phyloP scores from a whole-genome alignment of 2,329 filamentous ascomycete genomes.

The Fusarium ramigenum region DNA sequence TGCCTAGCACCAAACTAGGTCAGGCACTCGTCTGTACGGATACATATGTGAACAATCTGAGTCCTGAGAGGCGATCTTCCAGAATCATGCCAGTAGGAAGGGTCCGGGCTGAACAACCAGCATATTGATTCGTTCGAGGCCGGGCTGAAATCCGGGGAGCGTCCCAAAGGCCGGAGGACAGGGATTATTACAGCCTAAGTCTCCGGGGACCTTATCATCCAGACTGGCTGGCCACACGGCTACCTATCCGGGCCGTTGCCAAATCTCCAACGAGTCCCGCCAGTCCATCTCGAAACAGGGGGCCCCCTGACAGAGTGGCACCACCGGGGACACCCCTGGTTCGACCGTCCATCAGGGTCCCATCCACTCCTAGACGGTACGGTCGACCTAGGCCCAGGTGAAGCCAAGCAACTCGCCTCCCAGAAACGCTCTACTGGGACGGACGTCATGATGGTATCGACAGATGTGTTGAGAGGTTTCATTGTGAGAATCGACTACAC shows the following conservation, averaged over 20 bases:
- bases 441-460: conserved; percentile 39
- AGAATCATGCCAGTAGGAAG: conserved; percentile 45
- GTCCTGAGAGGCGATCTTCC: conserved; percentile 44
- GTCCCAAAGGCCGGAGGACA: conserved; percentile 41
- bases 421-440: conserved; percentile 38
- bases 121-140: conserved; percentile 31
- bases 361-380: conserved; percentile 16
- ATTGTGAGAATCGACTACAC: conserved; percentile 30
- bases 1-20: conserved; percentile 25
- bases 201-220: conserved; percentile 41
- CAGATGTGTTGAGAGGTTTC: conserved; percentile 24
- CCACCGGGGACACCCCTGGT: conserved; percentile 6
- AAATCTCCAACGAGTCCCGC: conserved; percentile 41
- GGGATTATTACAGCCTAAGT: conserved; percentile 42
- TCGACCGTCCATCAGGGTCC: conserved; percentile 40
- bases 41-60: conserved; percentile 6
- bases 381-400: conserved; percentile 22
- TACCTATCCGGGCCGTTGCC: conserved; percentile 49
- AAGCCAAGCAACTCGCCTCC: conserved; percentile 42
- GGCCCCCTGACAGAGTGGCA: conserved; percentile 15
- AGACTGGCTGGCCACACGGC: conserved; percentile 48
- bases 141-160: conserved; percentile 49
- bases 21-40: background rate
- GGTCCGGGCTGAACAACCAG: conserved; percentile 26
- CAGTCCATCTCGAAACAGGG: conserved; percentile 29